phyloP scores from a whole-genome alignment of 2,329 filamentous ascomycete genomes.

The Aureobasidium lini region DNA sequence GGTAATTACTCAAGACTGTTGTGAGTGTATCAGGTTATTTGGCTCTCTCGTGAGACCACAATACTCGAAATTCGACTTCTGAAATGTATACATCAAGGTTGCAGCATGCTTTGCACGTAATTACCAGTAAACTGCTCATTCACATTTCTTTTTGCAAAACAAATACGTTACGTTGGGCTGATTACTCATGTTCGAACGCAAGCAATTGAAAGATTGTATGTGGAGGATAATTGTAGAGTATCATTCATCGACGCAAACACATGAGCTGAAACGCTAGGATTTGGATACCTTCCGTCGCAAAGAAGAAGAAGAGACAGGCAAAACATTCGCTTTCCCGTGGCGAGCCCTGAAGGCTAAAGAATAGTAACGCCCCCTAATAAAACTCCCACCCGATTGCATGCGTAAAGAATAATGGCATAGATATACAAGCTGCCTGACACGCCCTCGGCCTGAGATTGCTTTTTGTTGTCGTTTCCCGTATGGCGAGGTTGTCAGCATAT shows the following conservation, averaged over 20 bases:
- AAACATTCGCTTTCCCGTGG: neutral
- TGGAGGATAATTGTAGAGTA: neutral
- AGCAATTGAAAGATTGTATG: neutral
- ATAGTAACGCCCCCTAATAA: neutral
- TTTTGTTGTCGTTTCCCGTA: neutral
- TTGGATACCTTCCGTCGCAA: neutral
- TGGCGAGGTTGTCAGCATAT: neutral
- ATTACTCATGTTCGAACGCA: neutral
- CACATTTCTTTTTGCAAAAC: too few relatives aligned
- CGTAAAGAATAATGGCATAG: conserved; percentile 10
- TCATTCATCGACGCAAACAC: conserved; percentile 1
- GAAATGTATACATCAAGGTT: too few relatives aligned
- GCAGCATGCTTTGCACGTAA: too few relatives aligned
- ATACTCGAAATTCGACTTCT: too few relatives aligned
- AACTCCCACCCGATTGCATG: conserved; percentile 5
- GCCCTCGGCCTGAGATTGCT: neutral
- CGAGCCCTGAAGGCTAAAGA: neutral
- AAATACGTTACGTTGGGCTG: neutral
- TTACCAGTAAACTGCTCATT: too few relatives aligned
- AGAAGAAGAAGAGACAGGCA: neutral
- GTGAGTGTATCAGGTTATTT: too few relatives aligned
- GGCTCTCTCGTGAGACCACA: too few relatives aligned
- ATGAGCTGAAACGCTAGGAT: neutral
- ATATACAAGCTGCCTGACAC: conserved; percentile 1
- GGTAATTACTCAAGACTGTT: too few relatives aligned